Conservation (phyloP, 768 basidiomycete species). For the Chalciporus pseudorubinellus region DNA sequence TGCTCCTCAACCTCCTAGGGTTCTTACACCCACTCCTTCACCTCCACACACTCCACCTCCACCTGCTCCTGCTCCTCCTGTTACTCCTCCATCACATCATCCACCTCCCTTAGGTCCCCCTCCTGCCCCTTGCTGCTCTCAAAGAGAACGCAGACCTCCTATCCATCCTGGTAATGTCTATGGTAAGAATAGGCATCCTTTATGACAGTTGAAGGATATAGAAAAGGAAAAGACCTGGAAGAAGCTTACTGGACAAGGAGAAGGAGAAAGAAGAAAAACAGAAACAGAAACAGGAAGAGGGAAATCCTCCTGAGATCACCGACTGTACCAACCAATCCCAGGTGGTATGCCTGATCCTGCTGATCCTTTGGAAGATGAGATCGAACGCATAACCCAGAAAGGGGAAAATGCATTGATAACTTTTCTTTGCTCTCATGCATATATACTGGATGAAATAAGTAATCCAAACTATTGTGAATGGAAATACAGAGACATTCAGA, state of each 20-base stretch:
- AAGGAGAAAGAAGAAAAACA: too few species aligned
- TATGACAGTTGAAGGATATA: background rate
- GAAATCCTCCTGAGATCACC: background rate
- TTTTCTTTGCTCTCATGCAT: too few species aligned
- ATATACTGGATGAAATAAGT: too few species aligned
- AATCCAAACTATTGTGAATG: background rate
- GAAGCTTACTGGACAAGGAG: background rate
- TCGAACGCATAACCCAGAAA: background rate
- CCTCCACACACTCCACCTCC: background rate
- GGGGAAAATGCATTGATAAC: background rate
- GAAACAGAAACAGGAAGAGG: too few species aligned
- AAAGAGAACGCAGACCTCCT: background rate
- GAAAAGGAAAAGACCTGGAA: background rate
- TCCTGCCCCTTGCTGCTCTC: background rate
- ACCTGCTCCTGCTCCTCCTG: background rate
- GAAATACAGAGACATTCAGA: background rate
- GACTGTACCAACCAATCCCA: background rate
- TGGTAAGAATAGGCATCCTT: background rate
- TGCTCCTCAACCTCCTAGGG: background rate
- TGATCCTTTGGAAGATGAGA: background rate
- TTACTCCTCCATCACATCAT: background rate
- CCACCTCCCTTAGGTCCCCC: background rate
- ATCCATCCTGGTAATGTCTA: background rate
- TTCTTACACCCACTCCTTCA: too few species aligned
- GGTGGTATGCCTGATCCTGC: background rate